Conservation (phyloP, 768 basidiomycete genomes). For the Rhizopogon salebrosus region DNA sequence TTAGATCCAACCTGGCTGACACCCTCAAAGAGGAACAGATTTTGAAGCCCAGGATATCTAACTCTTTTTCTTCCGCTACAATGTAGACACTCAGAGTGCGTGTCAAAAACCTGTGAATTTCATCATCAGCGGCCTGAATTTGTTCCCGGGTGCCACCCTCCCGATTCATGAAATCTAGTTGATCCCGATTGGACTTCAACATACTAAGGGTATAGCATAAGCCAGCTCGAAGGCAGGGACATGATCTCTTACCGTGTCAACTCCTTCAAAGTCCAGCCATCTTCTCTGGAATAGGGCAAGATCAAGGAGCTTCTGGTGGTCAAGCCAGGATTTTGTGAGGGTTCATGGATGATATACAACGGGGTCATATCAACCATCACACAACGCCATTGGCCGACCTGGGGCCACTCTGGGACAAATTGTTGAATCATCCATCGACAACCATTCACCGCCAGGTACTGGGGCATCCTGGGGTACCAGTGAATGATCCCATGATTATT, state of each 20-base stretch:
- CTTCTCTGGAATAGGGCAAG: not conserved
- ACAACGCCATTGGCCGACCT: not conserved
- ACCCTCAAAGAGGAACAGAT: not conserved
- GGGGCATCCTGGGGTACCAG: not conserved
- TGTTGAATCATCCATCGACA: not conserved
- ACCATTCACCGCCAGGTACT: not conserved
- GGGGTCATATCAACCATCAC: not conserved
- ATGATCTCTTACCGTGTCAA: not conserved
- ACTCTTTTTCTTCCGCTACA: not conserved
- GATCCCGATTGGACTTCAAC: not conserved
- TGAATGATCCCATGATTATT: not conserved
- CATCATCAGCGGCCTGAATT: not conserved
- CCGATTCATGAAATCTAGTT: not conserved
- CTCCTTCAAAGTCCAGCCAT: not conserved
- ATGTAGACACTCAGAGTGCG: not conserved
- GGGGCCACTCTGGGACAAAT: not conserved
- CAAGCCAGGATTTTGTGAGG: too few species aligned
- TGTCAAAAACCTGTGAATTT: not conserved
- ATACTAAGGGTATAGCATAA: too few species aligned
- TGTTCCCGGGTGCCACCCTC: not conserved
- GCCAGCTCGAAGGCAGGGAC: not conserved
- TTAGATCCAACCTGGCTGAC: not conserved
- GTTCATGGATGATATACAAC: not conserved
- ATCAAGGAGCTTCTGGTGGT: not conserved
- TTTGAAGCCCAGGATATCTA: fast-evolving